Evolutionary conservation across 148 eudicot genomes (phyloP), one percentile per base, ranked within the genome.

Genomic region (Rhododendron molle): DNA sequence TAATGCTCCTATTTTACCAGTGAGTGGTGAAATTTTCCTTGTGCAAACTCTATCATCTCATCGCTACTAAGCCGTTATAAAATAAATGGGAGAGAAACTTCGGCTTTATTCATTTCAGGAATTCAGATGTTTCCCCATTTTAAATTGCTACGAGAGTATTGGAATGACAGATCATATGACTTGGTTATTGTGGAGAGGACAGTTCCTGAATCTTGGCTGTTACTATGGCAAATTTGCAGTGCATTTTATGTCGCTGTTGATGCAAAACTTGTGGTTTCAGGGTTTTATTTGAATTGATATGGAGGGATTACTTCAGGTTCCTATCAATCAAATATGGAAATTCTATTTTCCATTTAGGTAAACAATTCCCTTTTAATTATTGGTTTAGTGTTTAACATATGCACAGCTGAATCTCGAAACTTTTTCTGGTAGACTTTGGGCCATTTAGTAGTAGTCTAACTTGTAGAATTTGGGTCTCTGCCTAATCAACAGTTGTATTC

Each of bases 271-370:
- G 69, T 86, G 83, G 60, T 91, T 89, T 78, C 97, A 96, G 99
- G 99, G 94, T 96, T 49, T 87, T 96, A 90, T 96, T 96, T 71
- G 99, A 96, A 83, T 84, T 96, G 88, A 91, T 96, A 88, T 96
- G 99, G 99, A 92, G 99, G 85, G 98, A 96, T 90, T 96, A 96
- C 92, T 96, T 96, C 91, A 88, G 97, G 88, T 96, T 96, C 87
- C 86, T 96, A 38, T 95, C 99, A 50, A 90, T 96, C 87, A 96
- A 95, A 90, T 91, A 78, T 46, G 93, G 97, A 62, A 96, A 95
- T 87, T 92, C 94, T 38, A 87, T 96, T 26, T 96, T 96, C 82
- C 94, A 93, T 85, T 78, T 81, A 84, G 99, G 99, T 96, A 94
- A 72, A 50, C 8, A 58, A 58, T 1, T 46, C 3, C 18, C 49